phyloP scores from a whole-genome alignment of 1,284 basidiomycete species.

The Sphaerobolus stellatus region DNA sequence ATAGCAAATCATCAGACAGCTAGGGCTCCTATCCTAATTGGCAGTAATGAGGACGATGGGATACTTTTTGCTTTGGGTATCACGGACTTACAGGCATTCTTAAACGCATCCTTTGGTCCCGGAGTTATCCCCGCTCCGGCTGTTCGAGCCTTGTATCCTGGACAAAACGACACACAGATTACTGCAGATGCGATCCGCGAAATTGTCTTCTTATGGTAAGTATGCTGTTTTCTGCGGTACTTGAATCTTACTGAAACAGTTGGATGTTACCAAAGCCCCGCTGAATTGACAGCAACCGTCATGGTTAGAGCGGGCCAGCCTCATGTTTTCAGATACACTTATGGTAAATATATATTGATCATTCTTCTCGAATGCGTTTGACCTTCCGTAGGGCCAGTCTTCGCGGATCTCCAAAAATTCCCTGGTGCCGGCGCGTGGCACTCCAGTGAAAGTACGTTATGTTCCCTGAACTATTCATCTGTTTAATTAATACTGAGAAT shows the following conservation, averaged over 20 bases:
- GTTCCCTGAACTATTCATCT: not conserved
- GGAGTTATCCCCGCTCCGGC: not conserved
- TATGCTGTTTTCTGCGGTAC: not conserved
- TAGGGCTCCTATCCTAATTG: slow-evolving; percentile 16
- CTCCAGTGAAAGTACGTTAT: slow-evolving; percentile 9
- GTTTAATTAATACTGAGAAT: not conserved
- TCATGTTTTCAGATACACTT: slow-evolving; percentile 18
- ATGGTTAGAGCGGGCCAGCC: slow-evolving; percentile 13
- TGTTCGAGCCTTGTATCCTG: slow-evolving; percentile 12
- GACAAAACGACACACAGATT: slow-evolving; percentile 2
- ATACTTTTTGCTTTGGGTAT: slow-evolving; percentile 9
- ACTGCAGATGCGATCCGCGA: slow-evolving; percentile 6
- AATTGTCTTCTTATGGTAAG: slow-evolving; percentile 9
- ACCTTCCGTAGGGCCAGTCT: slow-evolving; percentile 7
- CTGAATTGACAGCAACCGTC: slow-evolving; percentile 15
- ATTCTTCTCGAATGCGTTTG: not conserved
- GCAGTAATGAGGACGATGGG: slow-evolving; percentile 17
- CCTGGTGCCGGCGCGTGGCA: slow-evolving; percentile 12
- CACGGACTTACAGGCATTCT: slow-evolving; percentile 2
- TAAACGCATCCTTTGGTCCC: not conserved
- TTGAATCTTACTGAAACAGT: not conserved
- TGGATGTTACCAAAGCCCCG: slow-evolving; percentile 8
- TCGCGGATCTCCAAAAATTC: slow-evolving; percentile 11
- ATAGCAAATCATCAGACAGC: slow-evolving; percentile 14
- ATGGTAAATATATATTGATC: slow-evolving; percentile 11